Conservation (phyloP, 2,329 filamentous ascomycete genomes). For the Aspergillus ochraceoroseus region DNA sequence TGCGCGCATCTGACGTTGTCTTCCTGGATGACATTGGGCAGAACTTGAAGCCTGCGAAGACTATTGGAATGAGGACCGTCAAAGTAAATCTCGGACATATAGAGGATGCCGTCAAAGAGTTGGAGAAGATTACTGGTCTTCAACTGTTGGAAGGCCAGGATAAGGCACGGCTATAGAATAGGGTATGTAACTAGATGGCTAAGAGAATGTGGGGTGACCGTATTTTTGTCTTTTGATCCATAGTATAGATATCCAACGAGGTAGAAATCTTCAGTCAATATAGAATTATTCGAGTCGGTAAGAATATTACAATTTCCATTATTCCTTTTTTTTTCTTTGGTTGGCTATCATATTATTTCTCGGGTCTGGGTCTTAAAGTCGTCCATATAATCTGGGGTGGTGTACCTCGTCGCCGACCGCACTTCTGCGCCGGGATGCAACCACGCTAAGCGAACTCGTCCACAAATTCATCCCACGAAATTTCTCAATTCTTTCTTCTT, state of each 20-base stretch:
- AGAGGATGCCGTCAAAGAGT: slow-evolving; percentile 72
- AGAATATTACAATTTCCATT: too few relatives aligned
- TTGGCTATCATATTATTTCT: too few relatives aligned
- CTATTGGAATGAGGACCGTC: slow-evolving; percentile 71
- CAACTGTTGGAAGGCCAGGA: slow-evolving; percentile 37
- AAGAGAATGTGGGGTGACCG: too few relatives aligned
- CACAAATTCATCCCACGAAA: slow-evolving; percentile 40
- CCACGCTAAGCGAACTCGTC: slow-evolving; percentile 42
- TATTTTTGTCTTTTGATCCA: background rate
- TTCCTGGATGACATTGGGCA: slow-evolving; percentile 94
- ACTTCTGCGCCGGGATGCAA: slow-evolving; percentile 32
- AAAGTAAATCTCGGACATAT: slow-evolving; percentile 76
- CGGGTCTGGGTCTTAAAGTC: too few relatives aligned
- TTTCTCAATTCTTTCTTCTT: slow-evolving; percentile 27
- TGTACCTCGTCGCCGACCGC: slow-evolving; percentile 41
- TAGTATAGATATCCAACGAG: slow-evolving; percentile 6
- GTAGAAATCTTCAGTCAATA: background rate
- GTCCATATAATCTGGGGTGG: too few relatives aligned
- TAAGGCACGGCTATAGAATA: slow-evolving; percentile 35
- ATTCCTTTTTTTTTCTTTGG: too few relatives aligned
- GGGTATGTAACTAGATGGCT: too few relatives aligned
- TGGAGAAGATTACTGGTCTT: slow-evolving; percentile 71
- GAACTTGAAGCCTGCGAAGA: slow-evolving; percentile 76
- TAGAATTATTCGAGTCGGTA: background rate
- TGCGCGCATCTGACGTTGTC: slow-evolving; percentile 64